phyloP scores from a whole-genome alignment of 345 rosid species.

The Populus alba region DNA sequence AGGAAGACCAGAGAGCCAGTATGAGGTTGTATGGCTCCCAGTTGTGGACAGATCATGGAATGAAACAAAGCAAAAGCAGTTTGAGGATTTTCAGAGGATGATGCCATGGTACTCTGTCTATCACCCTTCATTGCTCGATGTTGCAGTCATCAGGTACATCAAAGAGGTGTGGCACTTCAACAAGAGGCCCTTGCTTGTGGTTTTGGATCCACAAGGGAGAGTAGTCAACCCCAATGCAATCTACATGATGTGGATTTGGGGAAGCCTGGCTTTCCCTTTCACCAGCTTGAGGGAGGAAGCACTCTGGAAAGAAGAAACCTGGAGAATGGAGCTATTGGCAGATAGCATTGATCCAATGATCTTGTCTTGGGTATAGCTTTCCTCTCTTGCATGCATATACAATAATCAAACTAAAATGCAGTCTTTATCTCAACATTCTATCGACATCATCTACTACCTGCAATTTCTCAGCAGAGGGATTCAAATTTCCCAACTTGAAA shows the following conservation, averaged over 20 bases:
- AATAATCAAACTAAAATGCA: slow-evolving; percentile 12
- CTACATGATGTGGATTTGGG: slow-evolving; percentile 89
- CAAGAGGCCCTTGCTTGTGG: slow-evolving; percentile 68
- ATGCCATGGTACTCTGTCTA: slow-evolving; percentile 78
- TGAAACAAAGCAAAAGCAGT: slow-evolving; percentile 42
- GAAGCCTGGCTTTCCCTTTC: slow-evolving; percentile 67
- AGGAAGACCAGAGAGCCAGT: slow-evolving; percentile 34
- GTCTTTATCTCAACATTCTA: background rate
- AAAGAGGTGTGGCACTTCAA: slow-evolving; percentile 63
- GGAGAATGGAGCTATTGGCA: too few relatives aligned
- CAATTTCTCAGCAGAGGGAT: background rate
- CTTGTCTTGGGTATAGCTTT: too few relatives aligned
- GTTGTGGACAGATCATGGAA: slow-evolving; percentile 52
- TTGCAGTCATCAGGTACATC: slow-evolving; percentile 48
- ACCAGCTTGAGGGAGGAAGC: slow-evolving; percentile 50
- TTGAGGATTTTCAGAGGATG: slow-evolving; percentile 38
- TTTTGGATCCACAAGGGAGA: slow-evolving; percentile 73
- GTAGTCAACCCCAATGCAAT: slow-evolving; percentile 68
- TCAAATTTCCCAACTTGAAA: background rate
- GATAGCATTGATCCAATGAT: too few relatives aligned
- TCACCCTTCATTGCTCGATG: slow-evolving; percentile 53
- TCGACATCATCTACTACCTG: background rate
- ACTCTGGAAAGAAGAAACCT: slow-evolving; percentile 69
- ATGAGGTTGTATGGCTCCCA: slow-evolving; percentile 82
- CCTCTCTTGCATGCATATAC: background rate